Evolutionary conservation across 2,329 filamentous ascomycete genomes (phyloP), one percentile per base, ranked within the genome.

Genomic region (Ophiostoma himal-ulmi): DNA sequence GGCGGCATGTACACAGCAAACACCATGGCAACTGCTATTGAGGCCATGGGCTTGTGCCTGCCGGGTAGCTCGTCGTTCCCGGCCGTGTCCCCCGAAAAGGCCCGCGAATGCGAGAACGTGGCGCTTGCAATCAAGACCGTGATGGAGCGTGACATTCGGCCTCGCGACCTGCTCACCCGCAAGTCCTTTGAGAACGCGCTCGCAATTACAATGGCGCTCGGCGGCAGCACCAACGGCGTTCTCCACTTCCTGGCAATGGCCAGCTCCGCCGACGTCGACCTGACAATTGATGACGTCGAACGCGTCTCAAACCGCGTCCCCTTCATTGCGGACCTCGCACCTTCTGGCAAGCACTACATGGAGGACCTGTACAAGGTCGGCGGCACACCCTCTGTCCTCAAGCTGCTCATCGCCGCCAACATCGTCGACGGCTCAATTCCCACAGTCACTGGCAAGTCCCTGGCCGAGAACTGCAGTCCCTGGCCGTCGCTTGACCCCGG

Each of bases 181-280:
- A 85, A 85, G 0, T 88, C 91, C 0, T 94, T 97, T 72, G 92
- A 96, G 78, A 97, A 97, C 77, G 93, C 93, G 0, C 84, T 97
- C 26, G 91, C 94, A 1, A 88, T 96, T 79, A 95, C 93, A 78
- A 96, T 96, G 91, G 90, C 92, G 2, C 84, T 97, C n/a, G 93
- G 93, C 69, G 93, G 93, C 69, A 93, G 89, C 68, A 97, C 93
- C 70, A 97, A 97, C 78, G 91, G 91, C 44, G 91, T 96, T 3
- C 84, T 97, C 70, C 93, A 97, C 79, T 89, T 96, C 77, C 86
- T 97, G 67, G 93, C 93, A 75, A 96, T 97, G 90, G 93, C 93
- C 57, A 90, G 91, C 77, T 92, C 92, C 0, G 93, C 93, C 48
- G 91, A 89, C 73, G 90, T 96, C 0, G 82, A 85, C 39, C 83